Evolutionary conservation across 2,329 filamentous ascomycete genomes (phyloP).

Genomic region (Mycosphaerella arachidis): DNA sequence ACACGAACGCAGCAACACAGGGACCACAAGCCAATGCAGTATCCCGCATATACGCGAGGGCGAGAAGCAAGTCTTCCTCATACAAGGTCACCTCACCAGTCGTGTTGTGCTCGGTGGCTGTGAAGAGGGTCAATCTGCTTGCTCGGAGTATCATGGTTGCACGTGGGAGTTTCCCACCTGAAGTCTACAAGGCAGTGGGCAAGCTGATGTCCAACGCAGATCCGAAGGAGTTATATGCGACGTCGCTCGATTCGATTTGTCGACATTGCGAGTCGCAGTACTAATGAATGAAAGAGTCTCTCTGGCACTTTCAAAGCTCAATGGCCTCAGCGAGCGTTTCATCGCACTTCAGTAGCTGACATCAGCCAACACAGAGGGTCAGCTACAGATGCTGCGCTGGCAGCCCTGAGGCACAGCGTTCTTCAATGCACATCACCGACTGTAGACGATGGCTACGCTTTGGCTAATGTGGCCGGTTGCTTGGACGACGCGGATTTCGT

Average conservation of each 20-base stretch:
- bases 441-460: background rate
- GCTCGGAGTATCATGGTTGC: background rate
- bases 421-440: background rate
- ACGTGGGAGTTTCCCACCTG: background rate
- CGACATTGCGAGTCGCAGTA: too few relatives aligned
- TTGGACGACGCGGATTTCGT: background rate
- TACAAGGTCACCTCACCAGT: background rate
- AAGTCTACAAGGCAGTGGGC: background rate
- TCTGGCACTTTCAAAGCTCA: background rate
- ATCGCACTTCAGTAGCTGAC: background rate
- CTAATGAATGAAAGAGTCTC: background rate
- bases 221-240: background rate
- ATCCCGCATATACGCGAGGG: background rate
- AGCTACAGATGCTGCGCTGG: background rate
- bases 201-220: background rate
- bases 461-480: background rate
- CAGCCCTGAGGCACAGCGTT: background rate
- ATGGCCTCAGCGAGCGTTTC: background rate
- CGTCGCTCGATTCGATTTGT: background rate
- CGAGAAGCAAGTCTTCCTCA: background rate
- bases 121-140: background rate
- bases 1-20: too few relatives aligned
- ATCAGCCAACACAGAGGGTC: background rate
- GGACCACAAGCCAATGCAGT: background rate
- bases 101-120: background rate